A percentile compares a stretch with the other conserved stretches of the same genome.
These are phyloP conservation scores for Torulaspora microellipsoides DNA, from an alignment of 805 yeast species.

Conservation along the genomic window DNA sequence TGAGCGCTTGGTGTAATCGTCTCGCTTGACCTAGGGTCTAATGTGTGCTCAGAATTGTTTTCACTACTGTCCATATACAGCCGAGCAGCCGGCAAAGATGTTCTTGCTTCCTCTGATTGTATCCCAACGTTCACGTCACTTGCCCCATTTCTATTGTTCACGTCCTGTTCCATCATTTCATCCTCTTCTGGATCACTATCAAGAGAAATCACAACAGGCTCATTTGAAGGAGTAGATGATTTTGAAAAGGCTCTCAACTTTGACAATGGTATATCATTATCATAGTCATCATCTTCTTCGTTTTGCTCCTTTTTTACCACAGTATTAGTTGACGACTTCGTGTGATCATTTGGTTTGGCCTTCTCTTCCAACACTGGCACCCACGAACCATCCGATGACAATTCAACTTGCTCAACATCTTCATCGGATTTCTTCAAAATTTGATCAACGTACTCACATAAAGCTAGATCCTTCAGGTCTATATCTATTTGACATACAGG, in stretches of 20 bases:
- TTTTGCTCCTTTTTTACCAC: conserved; percentile 18
- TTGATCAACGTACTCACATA: conserved; percentile 69
- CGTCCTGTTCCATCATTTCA: conserved; percentile 10
- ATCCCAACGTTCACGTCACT: background rate
- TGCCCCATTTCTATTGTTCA: background rate
- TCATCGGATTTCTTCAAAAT: conserved; percentile 51
- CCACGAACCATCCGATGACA: conserved; percentile 77
- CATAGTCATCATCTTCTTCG: conserved; percentile 23
- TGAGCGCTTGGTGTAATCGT: conserved; percentile 8
- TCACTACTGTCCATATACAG: conserved; percentile 6
- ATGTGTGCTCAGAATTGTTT: conserved; percentile 8
- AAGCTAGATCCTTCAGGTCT: conserved; percentile 52
- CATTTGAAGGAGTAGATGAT: conserved; percentile 12
- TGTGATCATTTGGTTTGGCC: conserved; percentile 5
- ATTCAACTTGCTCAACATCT: conserved; percentile 59
- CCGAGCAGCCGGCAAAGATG: conserved; percentile 2
- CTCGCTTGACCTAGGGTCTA: conserved; percentile 21
- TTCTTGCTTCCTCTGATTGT: background rate
- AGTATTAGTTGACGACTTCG: conserved; percentile 5
- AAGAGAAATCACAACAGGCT: conserved; percentile 44
- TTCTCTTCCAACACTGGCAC: conserved; percentile 34
- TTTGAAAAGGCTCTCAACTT: conserved; percentile 3
- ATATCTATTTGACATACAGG: conserved; percentile 67
- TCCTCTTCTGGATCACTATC: conserved; percentile 49
- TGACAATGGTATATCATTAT: conserved; percentile 13